Evolutionary conservation across 1,284 basidiomycete species (phyloP).

Genomic region (Acaromyces ingoldii): DNA sequence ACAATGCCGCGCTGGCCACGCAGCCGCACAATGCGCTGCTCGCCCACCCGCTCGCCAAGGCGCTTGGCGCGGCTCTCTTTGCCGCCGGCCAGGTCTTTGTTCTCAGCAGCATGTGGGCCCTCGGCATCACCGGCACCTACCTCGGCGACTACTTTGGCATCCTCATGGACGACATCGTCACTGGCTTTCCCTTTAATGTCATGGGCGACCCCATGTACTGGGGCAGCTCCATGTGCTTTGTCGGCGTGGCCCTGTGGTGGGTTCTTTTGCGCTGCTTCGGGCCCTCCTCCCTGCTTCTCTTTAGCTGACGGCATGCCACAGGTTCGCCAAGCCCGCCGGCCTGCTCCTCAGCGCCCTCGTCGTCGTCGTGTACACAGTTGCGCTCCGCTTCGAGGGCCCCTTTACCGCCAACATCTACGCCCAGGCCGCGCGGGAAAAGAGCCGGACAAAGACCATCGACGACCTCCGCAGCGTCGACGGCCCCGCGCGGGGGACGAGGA

Average conservation of each 20-base stretch:
- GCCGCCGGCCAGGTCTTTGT: conserved; percentile 59
- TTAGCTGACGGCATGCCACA: neutral
- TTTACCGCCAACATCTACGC: conserved; percentile 47
- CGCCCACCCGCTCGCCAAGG: conserved; percentile 60
- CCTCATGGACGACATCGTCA: conserved; percentile 73
- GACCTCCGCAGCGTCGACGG: too few relatives aligned
- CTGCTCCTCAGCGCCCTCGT: conserved; percentile 45
- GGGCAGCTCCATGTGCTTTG: conserved; percentile 49
- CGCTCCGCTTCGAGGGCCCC: conserved; percentile 45
- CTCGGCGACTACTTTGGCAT: conserved; percentile 99
- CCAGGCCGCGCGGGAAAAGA: conserved; percentile 34
- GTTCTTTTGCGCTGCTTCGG: neutral
- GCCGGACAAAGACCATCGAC: too few relatives aligned
- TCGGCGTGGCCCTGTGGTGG: conserved; percentile 44
- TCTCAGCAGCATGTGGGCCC: conserved; percentile 78
- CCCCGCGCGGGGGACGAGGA: too few relatives aligned
- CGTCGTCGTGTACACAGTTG: conserved; percentile 38
- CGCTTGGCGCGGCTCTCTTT: conserved; percentile 66
- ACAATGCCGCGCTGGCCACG: conserved; percentile 65
- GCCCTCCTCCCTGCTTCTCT: too few relatives aligned
- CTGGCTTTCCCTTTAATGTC: conserved; percentile 91
- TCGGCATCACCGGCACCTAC: conserved; percentile 76
- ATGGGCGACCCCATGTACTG: conserved; percentile 87
- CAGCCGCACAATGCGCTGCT: conserved; percentile 60
- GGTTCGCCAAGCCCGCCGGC: conserved; percentile 46